phyloP scores from a whole-genome alignment of 2,329 filamentous ascomycete species.

The Chrysosporium queenslandicum region DNA sequence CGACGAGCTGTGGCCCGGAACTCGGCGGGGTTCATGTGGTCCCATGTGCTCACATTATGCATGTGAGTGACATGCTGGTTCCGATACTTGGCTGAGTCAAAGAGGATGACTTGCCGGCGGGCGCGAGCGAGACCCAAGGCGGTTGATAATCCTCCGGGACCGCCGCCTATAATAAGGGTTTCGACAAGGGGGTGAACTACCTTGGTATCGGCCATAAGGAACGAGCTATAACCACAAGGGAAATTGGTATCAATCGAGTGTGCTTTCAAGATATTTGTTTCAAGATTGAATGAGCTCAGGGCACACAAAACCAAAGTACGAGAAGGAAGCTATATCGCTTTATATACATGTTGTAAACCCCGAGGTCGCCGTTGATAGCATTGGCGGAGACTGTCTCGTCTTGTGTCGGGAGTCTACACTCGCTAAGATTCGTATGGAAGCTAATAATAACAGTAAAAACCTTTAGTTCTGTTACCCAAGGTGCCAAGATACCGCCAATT shows the following conservation, averaged over 20 bases:
- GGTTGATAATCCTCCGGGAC: constrained; percentile 26
- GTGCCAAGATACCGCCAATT: too few relatives aligned
- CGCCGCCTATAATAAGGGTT: constrained; percentile 25
- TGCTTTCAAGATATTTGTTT: neutral
- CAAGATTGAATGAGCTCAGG: too few relatives aligned
- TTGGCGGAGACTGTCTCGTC: too few relatives aligned
- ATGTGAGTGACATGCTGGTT: constrained; percentile 38
- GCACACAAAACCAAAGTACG: neutral
- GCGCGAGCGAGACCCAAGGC: constrained; percentile 33
- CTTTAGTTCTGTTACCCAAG: too few relatives aligned
- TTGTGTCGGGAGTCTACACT: too few relatives aligned
- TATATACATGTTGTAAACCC: neutral
- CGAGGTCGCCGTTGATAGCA: too few relatives aligned
- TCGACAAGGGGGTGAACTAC: constrained; percentile 9
- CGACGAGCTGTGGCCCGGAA: constrained; percentile 26
- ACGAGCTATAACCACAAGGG: neutral
- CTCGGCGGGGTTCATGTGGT: constrained; percentile 28
- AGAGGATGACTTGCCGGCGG: constrained; percentile 34
- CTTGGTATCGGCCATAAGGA: neutral
- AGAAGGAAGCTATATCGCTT: neutral
- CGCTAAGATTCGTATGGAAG: too few relatives aligned
- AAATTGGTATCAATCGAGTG: neutral
- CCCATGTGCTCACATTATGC: constrained; percentile 37
- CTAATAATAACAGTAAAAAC: too few relatives aligned
- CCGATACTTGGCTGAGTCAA: constrained; percentile 38